Base-by-base conservation (phyloP, 148 eudicot species). In the Vaccinium macrocarpon region DNA sequence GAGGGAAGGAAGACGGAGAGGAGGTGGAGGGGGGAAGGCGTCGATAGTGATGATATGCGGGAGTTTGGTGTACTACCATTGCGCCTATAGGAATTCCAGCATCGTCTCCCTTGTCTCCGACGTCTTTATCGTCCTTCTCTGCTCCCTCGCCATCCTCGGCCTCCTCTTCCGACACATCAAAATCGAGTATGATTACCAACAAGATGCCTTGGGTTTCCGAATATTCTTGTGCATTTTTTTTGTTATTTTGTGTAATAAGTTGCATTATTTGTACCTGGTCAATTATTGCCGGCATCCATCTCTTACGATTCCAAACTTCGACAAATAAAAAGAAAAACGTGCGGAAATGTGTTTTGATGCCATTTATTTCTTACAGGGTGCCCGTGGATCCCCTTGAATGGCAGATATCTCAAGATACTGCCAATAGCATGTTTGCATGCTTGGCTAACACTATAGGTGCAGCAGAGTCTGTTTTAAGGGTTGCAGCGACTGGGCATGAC, bases 321-420 rank as follows among this genome's bases (percentile, higher is more conserved):
- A 19, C n/a, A 62, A 4, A 21, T 62, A 62, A 19, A 42, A 42
- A 42, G 46, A 6, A 42, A 42, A 42, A 42, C 46, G 46, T 42
- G 55, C 16, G 3, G 59, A 29, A 7, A 29, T 23, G 2, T 27
- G 10, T 78, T 14, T 4, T 57, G 59, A 59, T 82, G 35, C 82
- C n/a, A 9, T 18, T 5, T 19, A 23, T 29, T 61, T 18, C 51
- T 51, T 79, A 84, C 72, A 94, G 95, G 85, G 99, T 93, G 3
- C 99, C 99, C 8, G 98, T 97, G 78, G 99, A 97, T 90, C 99
- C 99, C 23, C 88, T 97, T 78, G 98, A 97, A 72, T 97, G 98
- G 98, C 99, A 97, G 89, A 91, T 97, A 52, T 93, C 99, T 46
- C 99, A 93, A 79, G 98, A 97, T 49, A 88, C 95, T 8, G 98